Evolutionary conservation across 495 filamentous ascomycete species (phyloP), one percentile per base, ranked within the genome.

Genomic region (Daldinia grandis): DNA sequence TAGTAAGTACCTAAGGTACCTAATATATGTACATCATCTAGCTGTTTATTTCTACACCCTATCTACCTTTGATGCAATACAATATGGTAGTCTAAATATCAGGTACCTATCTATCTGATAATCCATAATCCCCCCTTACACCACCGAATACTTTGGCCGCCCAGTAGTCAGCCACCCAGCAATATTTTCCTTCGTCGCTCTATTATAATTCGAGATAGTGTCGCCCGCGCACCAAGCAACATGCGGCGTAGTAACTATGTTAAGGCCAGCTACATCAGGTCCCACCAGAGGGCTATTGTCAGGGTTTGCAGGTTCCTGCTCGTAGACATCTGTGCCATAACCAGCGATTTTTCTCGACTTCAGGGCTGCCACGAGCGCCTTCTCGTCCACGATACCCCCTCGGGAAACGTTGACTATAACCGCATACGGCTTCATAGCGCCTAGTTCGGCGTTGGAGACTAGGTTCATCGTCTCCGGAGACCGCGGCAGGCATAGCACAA

Each of bases 301-400:
- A 0, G 65, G 38, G 2, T 59, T 71, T 12, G 85, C 84, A 15
- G 87, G 87, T 75, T 90, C 87, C 27, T 76, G 76, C 19, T 72
- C 72, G 60, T 82, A 87, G 0, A 88, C 87, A 78, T 90, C 88
- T 6, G 81, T 82, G 4, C 81, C 86, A 8, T 84, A 84, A 3
- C 86, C 87, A 0, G 77, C 80, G 19, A 89, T 87, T 62, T 72
- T 70, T 3, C 78, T 75, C 4, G 81, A 74, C 53, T 74, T 76
- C 24, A 89, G 71, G 17, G 87, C 87, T 21, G 76, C 65, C 1
- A 84, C 74, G 0, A 89, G 67, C 0, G 82, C 85, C 4, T 55
- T 44, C 68, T 90, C 87, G 58, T 88, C 80, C 5, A 89, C 83
- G 60, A 89, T 85, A 0, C 87, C 87, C 3, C 87, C 87, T 3